Base-by-base conservation (phyloP, 768 basidiomycete species). In the Lactarius vividus region DNA sequence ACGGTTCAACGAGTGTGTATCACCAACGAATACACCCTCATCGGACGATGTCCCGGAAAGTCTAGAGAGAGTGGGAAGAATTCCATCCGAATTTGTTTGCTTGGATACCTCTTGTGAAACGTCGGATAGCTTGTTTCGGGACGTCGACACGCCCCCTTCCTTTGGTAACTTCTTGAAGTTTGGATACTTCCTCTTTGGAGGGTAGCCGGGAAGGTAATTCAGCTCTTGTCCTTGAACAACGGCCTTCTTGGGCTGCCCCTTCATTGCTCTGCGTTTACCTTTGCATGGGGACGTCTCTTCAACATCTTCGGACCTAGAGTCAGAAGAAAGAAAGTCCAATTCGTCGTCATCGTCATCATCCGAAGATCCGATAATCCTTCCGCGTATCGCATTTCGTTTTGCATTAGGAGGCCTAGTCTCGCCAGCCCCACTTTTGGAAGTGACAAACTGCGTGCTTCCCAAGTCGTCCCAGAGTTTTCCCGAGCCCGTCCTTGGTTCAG, bases 381-480 rank as follows among this genome's bases (percentile, higher is more conserved):
- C 57, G 31, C 8, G 20, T 16, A 8, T 31, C 8, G 15, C 56
- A 15, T 1, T 18, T 18, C 65, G 65, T 57, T 66, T 66, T 29
- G 55, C 18, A 15, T 26, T n/a, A 28, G 15, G 52, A 4, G 31
- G 29, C 20, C 23, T 61, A 4, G 28, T 40, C n/a, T 52, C 57
- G 9, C 20, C 23, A 9, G 46, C 4, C 18, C 40, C 55, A 31
- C 20, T 33, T 40, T 40, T 49, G 37, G 46, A 33, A 0, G 59
- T 65, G 42, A 65, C 55, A 26, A 66, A 66, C 20, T 26, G 26
- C 33, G 65, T 57, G 9, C 65, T 57, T 42, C 65, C 65, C 31
- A 66, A 42, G 29, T 66, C 49, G 33, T 66, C 65, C 65, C 65
- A 66, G 65, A 66, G 65, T 33, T 62, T 62, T 4, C 65, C 65